Evolutionary conservation across 2,329 filamentous ascomycete genomes (phyloP), one percentile per base, ranked within the genome.

Genomic region (Neopestalotiopsis rosae): DNA sequence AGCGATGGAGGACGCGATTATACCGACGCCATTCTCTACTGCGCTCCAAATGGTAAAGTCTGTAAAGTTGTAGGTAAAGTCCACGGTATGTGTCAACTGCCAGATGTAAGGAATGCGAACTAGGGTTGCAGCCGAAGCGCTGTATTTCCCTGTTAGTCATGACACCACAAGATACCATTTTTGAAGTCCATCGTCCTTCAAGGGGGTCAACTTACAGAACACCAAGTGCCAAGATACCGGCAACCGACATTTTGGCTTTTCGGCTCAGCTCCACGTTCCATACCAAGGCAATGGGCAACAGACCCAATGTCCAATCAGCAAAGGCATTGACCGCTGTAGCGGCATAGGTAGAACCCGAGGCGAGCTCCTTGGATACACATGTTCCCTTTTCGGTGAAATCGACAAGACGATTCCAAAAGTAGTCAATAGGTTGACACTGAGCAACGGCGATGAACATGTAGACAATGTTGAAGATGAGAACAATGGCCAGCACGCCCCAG

Each of bases 11-110:
- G 79, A 80, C 6, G 81, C 81, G 5, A 78, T 75, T 1, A 84
- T 79, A 5, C 80, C 81, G 17, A 84, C 78, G 4, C 79, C 80
- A 40, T 79, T 80, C 70, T 84, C 81, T n/a, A 81, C 76, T 61
- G 82, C 81, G 4, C 80, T 82, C 82, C 82, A 84, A 68, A 83
- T 83, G 5, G 80, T 78, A 6, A 83, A 73, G 71, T 82, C 81
- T 17, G 81, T 80, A 68, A 81, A 81, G 67, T 79, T 77, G 76
- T 80, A 83, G 1, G 81, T 74, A 63, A 79, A 79, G 67, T 84
- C 82, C 10, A 70, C 69, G 34, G 78, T 78, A n/a, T 76, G 71
- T 2, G 75, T 74, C 5, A 84, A 75, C 42, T 76, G 70, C 68
- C 76, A 75, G n/a, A 83, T 79, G 71, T 83, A 84, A 5, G 80